These are phyloP conservation scores for Talaromyces sp. DNA, from an alignment of 2,329 filamentous ascomycete species.

Conservation along the genomic window DNA sequence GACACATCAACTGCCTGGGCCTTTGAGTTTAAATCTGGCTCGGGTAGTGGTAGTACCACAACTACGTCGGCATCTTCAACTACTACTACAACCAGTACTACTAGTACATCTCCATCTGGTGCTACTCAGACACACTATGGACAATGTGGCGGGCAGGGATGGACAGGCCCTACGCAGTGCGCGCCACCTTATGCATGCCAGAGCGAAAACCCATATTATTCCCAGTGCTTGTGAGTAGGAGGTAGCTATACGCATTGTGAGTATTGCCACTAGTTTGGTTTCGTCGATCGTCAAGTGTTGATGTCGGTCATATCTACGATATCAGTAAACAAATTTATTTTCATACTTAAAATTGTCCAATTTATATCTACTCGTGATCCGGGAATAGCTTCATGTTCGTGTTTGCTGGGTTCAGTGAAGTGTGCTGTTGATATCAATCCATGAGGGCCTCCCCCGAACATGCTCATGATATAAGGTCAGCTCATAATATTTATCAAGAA, in stretches of 20 bases:
- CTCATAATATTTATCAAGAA: no score
- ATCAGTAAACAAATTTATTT: no score
- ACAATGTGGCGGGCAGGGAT: not conserved
- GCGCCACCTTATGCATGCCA: not conserved
- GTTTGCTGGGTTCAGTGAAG: not conserved
- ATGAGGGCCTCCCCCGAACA: not conserved
- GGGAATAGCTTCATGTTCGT: not conserved
- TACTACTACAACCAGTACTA: not conserved
- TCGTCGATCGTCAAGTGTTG: not conserved
- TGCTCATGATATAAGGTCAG: not conserved
- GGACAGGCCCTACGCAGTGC: not conserved
- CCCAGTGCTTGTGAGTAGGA: not conserved
- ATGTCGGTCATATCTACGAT: not conserved
- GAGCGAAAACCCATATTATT: not conserved
- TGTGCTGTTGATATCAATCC: not conserved
- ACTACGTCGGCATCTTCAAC: not conserved
- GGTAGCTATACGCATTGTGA: not conserved
- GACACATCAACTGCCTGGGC: slow-evolving; percentile 38
- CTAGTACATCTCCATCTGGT: not conserved
- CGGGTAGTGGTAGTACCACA: not conserved
- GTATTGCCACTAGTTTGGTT: not conserved
- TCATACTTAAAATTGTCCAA: not conserved
- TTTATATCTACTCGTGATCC: not conserved
- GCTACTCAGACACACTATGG: not conserved
- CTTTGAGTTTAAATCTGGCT: slow-evolving; percentile 34